Percentiles rank a stretch among this genome's conserved stretches.
These are phyloP conservation scores for Rhazya stricta DNA, from an alignment of 257 asterid species.

Conservation along the genomic window DNA sequence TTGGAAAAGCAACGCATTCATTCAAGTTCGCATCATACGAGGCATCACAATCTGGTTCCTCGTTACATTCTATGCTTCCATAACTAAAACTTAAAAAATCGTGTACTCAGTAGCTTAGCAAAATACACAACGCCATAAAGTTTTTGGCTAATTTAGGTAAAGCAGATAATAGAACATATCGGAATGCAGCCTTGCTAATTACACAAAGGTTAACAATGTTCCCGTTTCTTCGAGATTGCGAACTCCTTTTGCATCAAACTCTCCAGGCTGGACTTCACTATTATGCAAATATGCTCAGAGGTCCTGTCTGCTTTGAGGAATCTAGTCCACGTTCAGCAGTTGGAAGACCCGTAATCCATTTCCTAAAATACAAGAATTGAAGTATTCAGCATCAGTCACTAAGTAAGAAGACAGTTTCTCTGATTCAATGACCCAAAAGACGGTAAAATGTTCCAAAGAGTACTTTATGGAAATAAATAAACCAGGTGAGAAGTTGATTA, in stretches of 20 bases:
- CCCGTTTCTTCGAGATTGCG: not conserved
- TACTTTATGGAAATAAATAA: not conserved
- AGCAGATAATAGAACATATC: not conserved
- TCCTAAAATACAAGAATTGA: constrained; percentile 41
- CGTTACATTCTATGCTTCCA: not conserved
- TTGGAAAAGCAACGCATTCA: not conserved
- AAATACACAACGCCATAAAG: not conserved
- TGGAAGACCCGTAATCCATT: constrained; percentile 65
- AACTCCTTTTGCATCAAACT: constrained; percentile 5
- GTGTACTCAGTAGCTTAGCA: not conserved
- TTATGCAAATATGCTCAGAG: constrained; percentile 66
- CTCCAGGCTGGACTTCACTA: constrained; percentile 3
- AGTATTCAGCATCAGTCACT: not conserved
- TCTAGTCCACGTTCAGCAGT: constrained; percentile 77
- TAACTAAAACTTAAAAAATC: not conserved
- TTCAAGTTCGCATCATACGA: not conserved
- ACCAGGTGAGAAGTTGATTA: not conserved
- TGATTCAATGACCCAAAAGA: not conserved
- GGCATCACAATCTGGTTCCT: constrained; percentile 3
- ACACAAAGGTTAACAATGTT: constrained; percentile 4
- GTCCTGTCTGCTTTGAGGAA: constrained; percentile 72
- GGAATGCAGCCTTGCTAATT: constrained; percentile 1
- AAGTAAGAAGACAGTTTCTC: not conserved
- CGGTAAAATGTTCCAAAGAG: not conserved
- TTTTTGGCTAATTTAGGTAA: not conserved